phyloP scores from a whole-genome alignment of 78 protist genomes.

The Anaeramoeba flamelloides region DNA sequence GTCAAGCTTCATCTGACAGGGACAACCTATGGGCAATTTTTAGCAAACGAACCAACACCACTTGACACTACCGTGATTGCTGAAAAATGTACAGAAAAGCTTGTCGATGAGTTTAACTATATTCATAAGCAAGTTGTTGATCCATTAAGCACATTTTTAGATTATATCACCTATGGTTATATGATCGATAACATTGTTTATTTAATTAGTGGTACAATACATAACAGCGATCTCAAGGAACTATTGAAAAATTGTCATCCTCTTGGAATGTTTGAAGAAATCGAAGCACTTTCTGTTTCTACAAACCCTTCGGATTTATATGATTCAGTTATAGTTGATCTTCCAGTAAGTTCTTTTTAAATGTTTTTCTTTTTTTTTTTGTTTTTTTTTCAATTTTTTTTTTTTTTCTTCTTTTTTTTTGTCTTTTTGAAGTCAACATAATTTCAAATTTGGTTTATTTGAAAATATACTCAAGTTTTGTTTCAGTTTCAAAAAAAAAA shows the following conservation, averaged over 20 bases:
- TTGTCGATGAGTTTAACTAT: constrained; percentile 63
- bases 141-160: constrained; percentile 78
- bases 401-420: too few relatives aligned
- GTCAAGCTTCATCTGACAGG: constrained; percentile 65
- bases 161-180: constrained; percentile 86
- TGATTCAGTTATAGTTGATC: constrained; percentile 72
- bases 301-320: constrained; percentile 65
- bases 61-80: constrained; percentile 17
- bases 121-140: constrained; percentile 62
- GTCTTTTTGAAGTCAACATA: too few relatives aligned
- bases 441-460: too few relatives aligned
- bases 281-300: constrained; percentile 43
- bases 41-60: constrained; percentile 58
- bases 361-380: neutral
- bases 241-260: constrained; percentile 77
- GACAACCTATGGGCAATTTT: constrained; percentile 84
- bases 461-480: too few relatives aligned
- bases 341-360: constrained; percentile 67
- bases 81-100: constrained; percentile 25
- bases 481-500: too few relatives aligned
- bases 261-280: constrained; percentile 67
- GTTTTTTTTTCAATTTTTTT: neutral
- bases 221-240: constrained; percentile 62
- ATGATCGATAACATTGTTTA: constrained; percentile 93
- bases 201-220: constrained; percentile 74